Evolutionary conservation across 352 stramenopile species (phyloP).

Genomic region (Phytopythium montanum): DNA sequence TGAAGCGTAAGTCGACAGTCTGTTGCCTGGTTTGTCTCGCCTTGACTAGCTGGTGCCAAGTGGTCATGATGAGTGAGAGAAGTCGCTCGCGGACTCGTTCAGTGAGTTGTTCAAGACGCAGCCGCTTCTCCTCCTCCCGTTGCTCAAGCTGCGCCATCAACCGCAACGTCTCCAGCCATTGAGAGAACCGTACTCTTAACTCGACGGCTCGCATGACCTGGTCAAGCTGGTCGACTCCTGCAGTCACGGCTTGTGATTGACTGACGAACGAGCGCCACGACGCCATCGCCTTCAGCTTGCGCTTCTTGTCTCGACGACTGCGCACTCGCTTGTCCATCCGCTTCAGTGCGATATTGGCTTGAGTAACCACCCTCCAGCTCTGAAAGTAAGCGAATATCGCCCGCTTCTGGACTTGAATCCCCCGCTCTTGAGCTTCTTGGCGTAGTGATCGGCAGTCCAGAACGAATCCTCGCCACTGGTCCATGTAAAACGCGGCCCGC

Average conservation of each 20-base stretch:
- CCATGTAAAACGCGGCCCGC: neutral
- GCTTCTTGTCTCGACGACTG: neutral
- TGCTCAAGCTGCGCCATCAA: neutral
- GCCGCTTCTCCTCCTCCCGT: neutral
- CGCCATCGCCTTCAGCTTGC: neutral
- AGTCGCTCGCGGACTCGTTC: neutral
- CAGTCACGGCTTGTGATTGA: neutral
- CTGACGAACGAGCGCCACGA: neutral
- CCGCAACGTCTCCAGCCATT: neutral
- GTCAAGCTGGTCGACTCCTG: neutral
- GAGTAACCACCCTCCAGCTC: neutral
- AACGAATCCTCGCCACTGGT: neutral
- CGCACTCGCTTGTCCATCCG: neutral
- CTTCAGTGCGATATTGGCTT: neutral
- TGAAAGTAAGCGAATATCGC: neutral
- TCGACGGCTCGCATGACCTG: neutral
- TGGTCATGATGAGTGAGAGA: neutral
- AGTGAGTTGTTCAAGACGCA: neutral
- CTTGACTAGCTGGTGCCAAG: neutral
- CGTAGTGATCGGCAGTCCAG: neutral
- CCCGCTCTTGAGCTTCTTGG: neutral
- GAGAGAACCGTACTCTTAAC: neutral
- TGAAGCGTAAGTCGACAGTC: neutral
- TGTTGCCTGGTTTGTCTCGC: neutral
- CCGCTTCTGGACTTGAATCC: neutral